Base-by-base conservation (phyloP, 1,284 basidiomycete genomes). In the Laetiporus sulphureus region DNA sequence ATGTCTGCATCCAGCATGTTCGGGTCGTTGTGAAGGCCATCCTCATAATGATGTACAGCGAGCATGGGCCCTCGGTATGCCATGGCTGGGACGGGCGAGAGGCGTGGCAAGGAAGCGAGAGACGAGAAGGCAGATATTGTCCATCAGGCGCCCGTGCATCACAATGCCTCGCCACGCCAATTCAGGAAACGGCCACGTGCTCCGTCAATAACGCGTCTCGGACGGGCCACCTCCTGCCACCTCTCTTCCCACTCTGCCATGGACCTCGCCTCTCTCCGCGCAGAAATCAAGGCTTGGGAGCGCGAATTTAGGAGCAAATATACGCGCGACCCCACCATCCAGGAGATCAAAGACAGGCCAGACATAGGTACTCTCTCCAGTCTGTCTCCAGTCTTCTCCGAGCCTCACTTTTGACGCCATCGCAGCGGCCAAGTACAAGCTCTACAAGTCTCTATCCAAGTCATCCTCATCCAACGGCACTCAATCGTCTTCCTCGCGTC, bases 211-310 rank as follows among this genome's bases (percentile, higher is more conserved):
- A 41, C 45, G 45, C 41, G 41, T 36, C 37, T 22, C 37, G 35
- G 35, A 16, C 31, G 32, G 43, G 19, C 16, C 11, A 15, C 13
- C 27, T 33, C 21, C 31, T 38, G 12, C 42, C 25, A 21, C 19
- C 33, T 36, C 43, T 25, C 27, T 24, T 32, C 36, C 6, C 25
- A 31, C 22, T 16, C 16, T 36, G 10, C 42, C 38, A 72, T 74
- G 68, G 64, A 72, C 46, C 62, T 78, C 42, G 58, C 72, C 11
- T 55, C 67, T 20, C 66, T 91, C 36, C 81, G 82, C 27, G 69
- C 83, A 40, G 77, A 87, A 51, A 83, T 94, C 52, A 93, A 93
- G 61, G 49, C 69, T 25, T 94, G 90, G 85, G 91, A 93, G 57
- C 80, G 80, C 51, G 66, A 69, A 5, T 94, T 93, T 64, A 78